phyloP scores from a whole-genome alignment of 441 rosid species.

The Aquilaria agallochum region DNA sequence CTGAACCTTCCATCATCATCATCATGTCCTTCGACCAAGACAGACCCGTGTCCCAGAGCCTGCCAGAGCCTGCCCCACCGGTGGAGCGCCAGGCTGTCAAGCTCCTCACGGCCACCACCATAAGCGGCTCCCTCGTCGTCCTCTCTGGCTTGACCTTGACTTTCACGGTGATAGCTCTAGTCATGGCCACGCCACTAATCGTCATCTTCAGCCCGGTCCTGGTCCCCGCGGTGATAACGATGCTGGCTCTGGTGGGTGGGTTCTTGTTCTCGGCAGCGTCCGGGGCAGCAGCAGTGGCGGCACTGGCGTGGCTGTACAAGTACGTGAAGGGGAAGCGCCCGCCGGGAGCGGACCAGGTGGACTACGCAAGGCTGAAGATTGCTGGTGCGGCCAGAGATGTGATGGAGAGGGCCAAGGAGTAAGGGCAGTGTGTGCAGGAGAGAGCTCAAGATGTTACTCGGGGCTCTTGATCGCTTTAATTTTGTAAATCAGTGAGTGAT shows the following conservation, averaged over 20 bases:
- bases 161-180: constrained; percentile 51
- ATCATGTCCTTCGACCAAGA: constrained; percentile 27
- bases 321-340: constrained; percentile 63
- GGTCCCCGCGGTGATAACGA: constrained; percentile 43
- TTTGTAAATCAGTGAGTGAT: neutral
- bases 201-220: constrained; percentile 62
- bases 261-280: constrained; percentile 58
- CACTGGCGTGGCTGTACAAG: constrained; percentile 57
- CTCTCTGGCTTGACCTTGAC: constrained; percentile 48
- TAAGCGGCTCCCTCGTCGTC: constrained; percentile 36
- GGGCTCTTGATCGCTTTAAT: constrained; percentile 5
- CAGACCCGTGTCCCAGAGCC: constrained; percentile 15
- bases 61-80: constrained; percentile 27
- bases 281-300: constrained; percentile 48
- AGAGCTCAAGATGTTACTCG: constrained; percentile 35
- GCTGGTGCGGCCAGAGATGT: constrained; percentile 24
- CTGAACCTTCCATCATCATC: neutral
- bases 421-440: constrained; percentile 42
- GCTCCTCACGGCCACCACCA: constrained; percentile 47
- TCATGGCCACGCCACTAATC: constrained; percentile 55
- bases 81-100: constrained; percentile 35
- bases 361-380: constrained; percentile 38
- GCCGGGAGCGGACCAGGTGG: constrained; percentile 56
- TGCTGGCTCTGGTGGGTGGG: constrained; percentile 31
- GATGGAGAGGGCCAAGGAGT: constrained; percentile 34